Evolutionary conservation across 108 stramenopile genomes (phyloP), one percentile per base, ranked within the genome.

Genomic region (Aurantiochytrium sp.): DNA sequence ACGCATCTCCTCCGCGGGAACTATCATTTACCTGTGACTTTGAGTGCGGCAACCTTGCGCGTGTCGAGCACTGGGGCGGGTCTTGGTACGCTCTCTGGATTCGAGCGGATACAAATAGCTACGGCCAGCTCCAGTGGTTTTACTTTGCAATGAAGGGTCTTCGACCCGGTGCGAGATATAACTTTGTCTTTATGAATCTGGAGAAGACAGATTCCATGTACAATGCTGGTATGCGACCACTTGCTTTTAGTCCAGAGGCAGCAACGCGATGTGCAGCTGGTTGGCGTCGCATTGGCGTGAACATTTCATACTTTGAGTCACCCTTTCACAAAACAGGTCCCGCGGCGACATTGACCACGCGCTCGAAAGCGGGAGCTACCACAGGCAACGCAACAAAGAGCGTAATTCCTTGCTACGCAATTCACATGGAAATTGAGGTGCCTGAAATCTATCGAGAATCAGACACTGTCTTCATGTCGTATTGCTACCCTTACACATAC

Each of bases 401-500:
- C 55, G 12, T 57, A 57, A 91, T 59, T 49, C 91, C 87, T 45
- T 92, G 91, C 89, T 92, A 83, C 51, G n/a, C 73, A 4, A 25
- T 53, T 44, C 49, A 47, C 23, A 53, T 83, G 18, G 51, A 47
- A 18, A 21, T 83, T 44, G 42, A 5, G 6, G 53, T 55, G 16
- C 23, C 59, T 23, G 59, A 44, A 21, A 25, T 43, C 87, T 35
- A 14, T 45, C 44, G 25, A 29, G 73, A 25, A 19, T 69, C 28
- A 16, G 91, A 90, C 23, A 83, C 91, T 12, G 51, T 59, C n/a
- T 91, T 60, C 29, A 64, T 95, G 18, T 93, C 94, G 1, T 93
- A 95, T 90, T 91, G 93, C 44, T 90, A 88, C 83, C 95, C 95
- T 14, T 95, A 94, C 93, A 93, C 95, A 28, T 93, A 92, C 73